phyloP scores from a whole-genome alignment of 768 basidiomycete genomes.

The Antrodiella citrinella region DNA sequence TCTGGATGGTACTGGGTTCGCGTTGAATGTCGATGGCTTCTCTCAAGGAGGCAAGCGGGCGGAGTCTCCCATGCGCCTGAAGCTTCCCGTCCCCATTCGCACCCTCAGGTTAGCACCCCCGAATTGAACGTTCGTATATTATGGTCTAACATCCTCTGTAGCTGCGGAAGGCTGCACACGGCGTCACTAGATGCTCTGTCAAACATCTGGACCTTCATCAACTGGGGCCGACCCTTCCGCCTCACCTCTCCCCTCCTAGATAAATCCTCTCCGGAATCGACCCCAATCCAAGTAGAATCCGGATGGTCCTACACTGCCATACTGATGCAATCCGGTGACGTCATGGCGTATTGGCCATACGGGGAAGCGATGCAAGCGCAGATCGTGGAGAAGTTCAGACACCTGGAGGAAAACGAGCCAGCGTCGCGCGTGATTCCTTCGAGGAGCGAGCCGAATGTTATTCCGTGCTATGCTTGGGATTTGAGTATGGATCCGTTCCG shows the following conservation, averaged over 20 bases:
- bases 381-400: conserved; percentile 31
- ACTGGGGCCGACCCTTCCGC: conserved; percentile 73
- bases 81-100: conserved; percentile 49
- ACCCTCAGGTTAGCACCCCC: conserved; percentile 48
- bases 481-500: conserved; percentile 42
- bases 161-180: conserved; percentile 73
- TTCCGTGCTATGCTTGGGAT: conserved; percentile 59
- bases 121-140: too few relatives aligned
- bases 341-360: conserved; percentile 71
- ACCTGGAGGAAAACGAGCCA: conserved; percentile 33
- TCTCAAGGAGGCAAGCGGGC: conserved; percentile 44
- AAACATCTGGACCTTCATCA: conserved; percentile 66
- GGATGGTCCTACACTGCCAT: conserved; percentile 78
- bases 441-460: conserved; percentile 24
- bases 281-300: conserved; percentile 59
- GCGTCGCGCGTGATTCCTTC: conserved; percentile 5
- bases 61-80: conserved; percentile 45
- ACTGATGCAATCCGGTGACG: conserved; percentile 63
- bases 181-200: conserved; percentile 51
- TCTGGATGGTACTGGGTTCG: conserved; percentile 38
- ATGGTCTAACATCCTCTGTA: too few relatives aligned
- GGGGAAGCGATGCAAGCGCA: conserved; percentile 31
- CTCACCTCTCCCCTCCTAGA: conserved; percentile 35
- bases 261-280: conserved; percentile 35
- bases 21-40: conserved; percentile 46